phyloP scores from a whole-genome alignment of 331 rosid genomes.

The Stylosanthes scabra region DNA sequence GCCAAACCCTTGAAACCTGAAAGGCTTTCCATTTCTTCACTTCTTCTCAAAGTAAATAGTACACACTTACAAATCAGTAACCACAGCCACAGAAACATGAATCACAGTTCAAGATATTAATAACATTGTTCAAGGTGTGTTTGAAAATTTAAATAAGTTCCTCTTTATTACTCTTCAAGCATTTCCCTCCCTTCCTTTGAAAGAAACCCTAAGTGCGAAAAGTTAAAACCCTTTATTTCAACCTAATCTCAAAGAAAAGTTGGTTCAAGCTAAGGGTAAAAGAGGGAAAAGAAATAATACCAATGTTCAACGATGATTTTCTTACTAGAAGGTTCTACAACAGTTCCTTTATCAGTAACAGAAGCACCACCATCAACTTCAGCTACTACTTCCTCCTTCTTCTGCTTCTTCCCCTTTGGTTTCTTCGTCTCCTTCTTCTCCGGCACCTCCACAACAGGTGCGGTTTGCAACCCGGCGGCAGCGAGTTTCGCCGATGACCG shows the following conservation, averaged over 20 bases:
- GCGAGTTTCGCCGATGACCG: conserved; percentile 29
- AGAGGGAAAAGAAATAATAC: conserved; percentile 17
- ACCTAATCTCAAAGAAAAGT: neutral
- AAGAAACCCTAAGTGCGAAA: too few relatives aligned
- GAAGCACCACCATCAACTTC: neutral
- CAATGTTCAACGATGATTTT: conserved; percentile 46
- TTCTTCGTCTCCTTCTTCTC: neutral
- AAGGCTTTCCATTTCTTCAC: neutral
- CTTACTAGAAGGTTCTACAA: neutral
- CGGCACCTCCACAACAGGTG: neutral
- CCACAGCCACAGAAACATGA: too few relatives aligned
- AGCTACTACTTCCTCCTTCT: neutral
- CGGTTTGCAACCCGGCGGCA: neutral
- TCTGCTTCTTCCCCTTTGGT: neutral
- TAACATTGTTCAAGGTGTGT: too few relatives aligned
- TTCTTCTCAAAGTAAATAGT: neutral
- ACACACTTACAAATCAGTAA: too few relatives aligned
- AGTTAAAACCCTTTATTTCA: neutral
- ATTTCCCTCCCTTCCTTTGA: too few relatives aligned
- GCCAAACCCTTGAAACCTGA: too few relatives aligned
- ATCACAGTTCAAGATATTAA: too few relatives aligned
- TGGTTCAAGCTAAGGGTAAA: neutral
- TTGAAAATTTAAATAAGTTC: too few relatives aligned
- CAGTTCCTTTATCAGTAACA: neutral
- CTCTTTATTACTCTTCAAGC: too few relatives aligned